Evolutionary conservation across 2,329 filamentous ascomycete species (phyloP).

Genomic region (Mariannaea elegans): DNA sequence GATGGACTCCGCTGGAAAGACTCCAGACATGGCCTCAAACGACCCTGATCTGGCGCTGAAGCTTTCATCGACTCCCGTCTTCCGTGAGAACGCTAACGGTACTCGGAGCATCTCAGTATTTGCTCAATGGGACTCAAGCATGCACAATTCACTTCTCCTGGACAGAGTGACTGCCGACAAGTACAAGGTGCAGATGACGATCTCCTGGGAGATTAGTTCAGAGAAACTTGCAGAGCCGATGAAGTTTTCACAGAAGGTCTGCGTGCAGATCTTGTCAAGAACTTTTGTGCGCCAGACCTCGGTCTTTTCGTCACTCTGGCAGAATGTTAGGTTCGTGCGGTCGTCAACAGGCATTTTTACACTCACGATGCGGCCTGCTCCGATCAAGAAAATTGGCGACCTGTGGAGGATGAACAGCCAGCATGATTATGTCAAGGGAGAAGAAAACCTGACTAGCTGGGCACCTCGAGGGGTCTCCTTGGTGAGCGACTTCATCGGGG

Average conservation of each 20-base stretch:
- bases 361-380: conserved; percentile 83
- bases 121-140: conserved; percentile 97
- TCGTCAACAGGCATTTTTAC: conserved; percentile 89
- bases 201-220: conserved; percentile 87
- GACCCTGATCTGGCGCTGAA: conserved; percentile 81
- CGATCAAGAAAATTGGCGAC: conserved; percentile 90
- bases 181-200: conserved; percentile 86
- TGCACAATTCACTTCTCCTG: conserved; percentile 91
- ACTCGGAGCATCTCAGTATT: conserved; percentile 85
- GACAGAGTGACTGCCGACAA: conserved; percentile 93
- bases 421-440: conserved; percentile 95
- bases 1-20: conserved; percentile 85
- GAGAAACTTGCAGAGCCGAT: conserved; percentile 88
- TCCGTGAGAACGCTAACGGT: conserved; percentile 88
- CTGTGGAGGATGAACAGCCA: conserved; percentile 96
- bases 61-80: conserved; percentile 78
- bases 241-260: conserved; percentile 83
- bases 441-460: conserved; percentile 88
- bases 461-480: conserved; percentile 88
- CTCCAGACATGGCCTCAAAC: conserved; percentile 77
- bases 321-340: conserved; percentile 83
- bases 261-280: conserved; percentile 83
- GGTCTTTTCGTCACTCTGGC: conserved; percentile 88
- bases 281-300: conserved; percentile 87
- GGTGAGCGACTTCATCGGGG: conserved; percentile 84